A percentile compares a stretch with the other conserved stretches of the same genome.
Evolutionary conservation across 371 early-diverging fungal species (phyloP).

Genomic region (Parasitella parasitica): DNA sequence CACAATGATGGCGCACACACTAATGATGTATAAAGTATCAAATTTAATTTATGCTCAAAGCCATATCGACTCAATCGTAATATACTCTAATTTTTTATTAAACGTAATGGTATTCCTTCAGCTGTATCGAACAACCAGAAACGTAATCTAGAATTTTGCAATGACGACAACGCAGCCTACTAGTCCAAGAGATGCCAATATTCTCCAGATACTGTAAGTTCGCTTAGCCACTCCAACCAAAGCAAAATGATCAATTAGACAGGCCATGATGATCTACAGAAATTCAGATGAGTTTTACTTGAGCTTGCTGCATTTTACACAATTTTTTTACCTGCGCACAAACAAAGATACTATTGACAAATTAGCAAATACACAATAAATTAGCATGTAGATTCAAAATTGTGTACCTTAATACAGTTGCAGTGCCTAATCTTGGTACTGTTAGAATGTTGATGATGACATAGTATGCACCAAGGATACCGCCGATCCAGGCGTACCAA

Average conservation of each 20-base stretch:
- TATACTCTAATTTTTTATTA: no score
- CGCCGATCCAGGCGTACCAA: conserved; percentile 43
- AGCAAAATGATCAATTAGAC: conserved; percentile 50
- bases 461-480: conserved; percentile 48
- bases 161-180: conserved; percentile 51
- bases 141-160: conserved; percentile 19
- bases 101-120: background rate
- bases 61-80: no score
- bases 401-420: conserved; percentile 38
- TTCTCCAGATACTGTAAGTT: conserved; percentile 48
- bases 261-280: conserved; percentile 40
- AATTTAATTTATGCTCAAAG: no score
- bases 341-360: conserved; percentile 46
- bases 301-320: no score
- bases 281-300: background rate
- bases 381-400: no score
- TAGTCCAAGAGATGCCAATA: conserved; percentile 50
- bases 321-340: conserved; percentile 46
- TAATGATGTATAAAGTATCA: no score
- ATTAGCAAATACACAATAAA: no score
- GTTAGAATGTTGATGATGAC: conserved; percentile 51
- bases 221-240: conserved; percentile 42
- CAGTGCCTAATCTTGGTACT: conserved; percentile 51
- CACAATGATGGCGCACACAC: background rate
- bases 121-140: conserved; percentile 1